A percentile compares a stretch with the other conserved stretches of the same genome.
Evolutionary conservation across 345 rosid species (phyloP).

Genomic region (Gossypium longicalyx): DNA sequence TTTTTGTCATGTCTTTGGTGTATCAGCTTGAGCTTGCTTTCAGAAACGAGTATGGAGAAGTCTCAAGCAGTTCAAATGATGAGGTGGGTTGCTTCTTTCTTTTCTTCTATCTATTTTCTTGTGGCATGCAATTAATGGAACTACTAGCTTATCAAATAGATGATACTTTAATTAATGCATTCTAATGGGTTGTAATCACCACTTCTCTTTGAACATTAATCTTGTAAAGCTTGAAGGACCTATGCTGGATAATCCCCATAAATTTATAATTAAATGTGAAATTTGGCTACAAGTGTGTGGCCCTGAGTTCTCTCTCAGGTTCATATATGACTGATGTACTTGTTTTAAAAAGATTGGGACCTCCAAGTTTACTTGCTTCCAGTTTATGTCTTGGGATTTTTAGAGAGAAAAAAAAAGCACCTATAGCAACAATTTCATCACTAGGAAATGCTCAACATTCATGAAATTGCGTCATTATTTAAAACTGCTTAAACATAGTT

Average conservation of each 20-base stretch:
- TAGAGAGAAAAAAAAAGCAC: neutral
- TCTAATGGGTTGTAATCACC: neutral
- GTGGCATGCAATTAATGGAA: neutral
- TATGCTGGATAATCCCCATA: neutral
- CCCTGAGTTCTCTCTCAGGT: constrained; percentile 2
- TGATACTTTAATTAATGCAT: neutral
- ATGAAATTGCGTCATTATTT: neutral
- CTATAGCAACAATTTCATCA: neutral
- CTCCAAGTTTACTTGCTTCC: neutral
- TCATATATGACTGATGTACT: neutral
- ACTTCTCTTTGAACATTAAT: neutral
- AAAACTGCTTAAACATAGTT: neutral
- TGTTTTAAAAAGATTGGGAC: neutral
- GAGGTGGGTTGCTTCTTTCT: constrained; percentile 46
- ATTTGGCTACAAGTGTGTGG: neutral
- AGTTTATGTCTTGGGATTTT: neutral
- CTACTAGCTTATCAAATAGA: neutral
- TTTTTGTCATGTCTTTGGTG: constrained; percentile 11
- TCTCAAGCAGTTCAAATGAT: constrained; percentile 36
- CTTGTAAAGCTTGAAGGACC: constrained; percentile 7
- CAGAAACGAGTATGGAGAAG: constrained; percentile 53
- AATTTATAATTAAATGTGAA: neutral
- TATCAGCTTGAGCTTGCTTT: constrained; percentile 78
- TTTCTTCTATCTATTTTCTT: neutral
- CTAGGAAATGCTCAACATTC: neutral